Evolutionary conservation across 768 basidiomycete species (phyloP).

Genomic region (Amyloporia xantha): DNA sequence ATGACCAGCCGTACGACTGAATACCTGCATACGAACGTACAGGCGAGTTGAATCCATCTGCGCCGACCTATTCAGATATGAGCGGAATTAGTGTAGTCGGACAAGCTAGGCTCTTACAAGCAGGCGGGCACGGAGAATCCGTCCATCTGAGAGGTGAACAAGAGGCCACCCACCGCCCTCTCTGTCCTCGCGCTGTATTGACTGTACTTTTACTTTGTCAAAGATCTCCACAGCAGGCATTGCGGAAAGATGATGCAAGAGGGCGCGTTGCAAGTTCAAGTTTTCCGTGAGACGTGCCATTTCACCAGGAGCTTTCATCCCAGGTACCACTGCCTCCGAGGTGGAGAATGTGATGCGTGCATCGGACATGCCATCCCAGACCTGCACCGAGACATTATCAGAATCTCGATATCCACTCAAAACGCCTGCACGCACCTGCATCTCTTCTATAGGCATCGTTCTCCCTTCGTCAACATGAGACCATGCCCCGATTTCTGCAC

Average conservation of each 20-base stretch:
- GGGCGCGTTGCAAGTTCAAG: slow-evolving; percentile 82
- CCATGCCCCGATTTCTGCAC: slow-evolving; percentile 81
- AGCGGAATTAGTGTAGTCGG: too few relatives aligned
- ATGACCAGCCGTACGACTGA: slow-evolving; percentile 85
- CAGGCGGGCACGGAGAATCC: slow-evolving; percentile 61
- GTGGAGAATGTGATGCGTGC: slow-evolving; percentile 71
- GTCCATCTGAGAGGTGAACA: slow-evolving; percentile 65
- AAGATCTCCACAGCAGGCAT: slow-evolving; percentile 52
- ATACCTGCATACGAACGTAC: slow-evolving; percentile 85
- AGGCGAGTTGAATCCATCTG: slow-evolving; percentile 93
- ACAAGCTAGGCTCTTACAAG: too few relatives aligned
- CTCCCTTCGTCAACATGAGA: slow-evolving; percentile 57
- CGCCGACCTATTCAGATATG: slow-evolving; percentile 89
- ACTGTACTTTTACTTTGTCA: slow-evolving; percentile 69
- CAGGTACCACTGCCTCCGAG: slow-evolving; percentile 33
- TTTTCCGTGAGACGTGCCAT: slow-evolving; percentile 92
- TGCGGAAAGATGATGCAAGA: slow-evolving; percentile 56
- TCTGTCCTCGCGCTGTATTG: slow-evolving; percentile 48
- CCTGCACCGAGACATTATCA: slow-evolving; percentile 32
- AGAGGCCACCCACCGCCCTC: slow-evolving; percentile 70
- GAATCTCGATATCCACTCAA: background rate
- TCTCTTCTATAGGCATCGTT: slow-evolving; percentile 70
- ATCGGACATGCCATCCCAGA: slow-evolving; percentile 89
- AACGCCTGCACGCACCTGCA: slow-evolving; percentile 53
- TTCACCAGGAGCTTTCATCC: slow-evolving; percentile 23